These are phyloP conservation scores for Blastocystis sp. DNA, from an alignment of 352 stramenopile species.

Conservation along the genomic window DNA sequence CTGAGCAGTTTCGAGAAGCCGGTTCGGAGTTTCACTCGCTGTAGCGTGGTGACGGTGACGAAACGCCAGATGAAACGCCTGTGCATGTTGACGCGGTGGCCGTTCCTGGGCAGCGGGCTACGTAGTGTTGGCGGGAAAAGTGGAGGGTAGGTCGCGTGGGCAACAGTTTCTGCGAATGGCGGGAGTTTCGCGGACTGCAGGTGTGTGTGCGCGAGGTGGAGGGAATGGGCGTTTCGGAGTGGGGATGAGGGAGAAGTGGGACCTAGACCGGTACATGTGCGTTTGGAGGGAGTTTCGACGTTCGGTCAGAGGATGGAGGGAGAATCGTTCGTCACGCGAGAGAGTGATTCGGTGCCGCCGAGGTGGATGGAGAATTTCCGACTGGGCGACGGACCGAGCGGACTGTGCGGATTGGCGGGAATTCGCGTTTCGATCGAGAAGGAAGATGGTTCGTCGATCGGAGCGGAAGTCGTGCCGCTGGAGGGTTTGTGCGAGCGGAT, in stretches of 20 bases:
- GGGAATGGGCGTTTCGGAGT: neutral
- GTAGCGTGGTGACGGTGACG: neutral
- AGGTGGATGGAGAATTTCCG: conserved; percentile 4
- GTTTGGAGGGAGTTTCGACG: neutral
- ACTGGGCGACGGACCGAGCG: neutral
- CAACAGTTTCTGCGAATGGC: neutral
- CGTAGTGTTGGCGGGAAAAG: neutral
- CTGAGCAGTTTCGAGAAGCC: neutral
- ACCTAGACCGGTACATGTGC: neutral
- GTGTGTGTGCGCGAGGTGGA: conserved; percentile 29
- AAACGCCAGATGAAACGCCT: conserved; percentile 17
- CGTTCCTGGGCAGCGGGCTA: neutral
- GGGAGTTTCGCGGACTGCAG: neutral
- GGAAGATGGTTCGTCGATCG: neutral
- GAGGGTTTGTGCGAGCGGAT: neutral
- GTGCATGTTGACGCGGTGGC: conserved; percentile 17
- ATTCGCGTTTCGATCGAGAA: neutral
- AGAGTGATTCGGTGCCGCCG: neutral
- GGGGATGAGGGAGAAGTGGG: neutral
- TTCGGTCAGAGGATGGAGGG: neutral
- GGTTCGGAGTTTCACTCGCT: neutral
- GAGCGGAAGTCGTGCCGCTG: neutral
- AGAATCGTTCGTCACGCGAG: neutral
- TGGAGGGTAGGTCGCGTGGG: neutral
- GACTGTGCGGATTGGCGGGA: neutral